These are phyloP conservation scores for Kluyveromyces sp. DNA, from an alignment of 1,139 yeast genomes.

Conservation along the genomic window DNA sequence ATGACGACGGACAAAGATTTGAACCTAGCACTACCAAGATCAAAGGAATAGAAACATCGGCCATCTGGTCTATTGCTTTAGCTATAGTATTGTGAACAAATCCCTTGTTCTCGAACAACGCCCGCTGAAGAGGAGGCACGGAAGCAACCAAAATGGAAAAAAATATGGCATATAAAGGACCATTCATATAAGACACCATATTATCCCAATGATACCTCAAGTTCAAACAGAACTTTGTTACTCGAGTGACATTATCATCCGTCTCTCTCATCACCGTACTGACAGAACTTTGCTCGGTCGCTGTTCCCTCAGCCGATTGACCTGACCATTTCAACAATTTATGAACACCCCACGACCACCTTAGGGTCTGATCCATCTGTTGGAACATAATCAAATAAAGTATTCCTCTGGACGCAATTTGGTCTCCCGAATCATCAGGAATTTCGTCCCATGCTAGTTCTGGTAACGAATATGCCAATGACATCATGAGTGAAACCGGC, in stretches of 20 bases:
- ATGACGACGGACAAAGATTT: conserved; percentile 48
- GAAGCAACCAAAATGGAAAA: conserved; percentile 66
- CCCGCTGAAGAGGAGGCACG: conserved; percentile 50
- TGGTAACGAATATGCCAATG: conserved; percentile 67
- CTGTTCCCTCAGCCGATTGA: conserved; percentile 7
- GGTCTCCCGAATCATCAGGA: conserved; percentile 56
- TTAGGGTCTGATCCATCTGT: conserved; percentile 73
- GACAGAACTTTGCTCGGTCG: conserved; percentile 24
- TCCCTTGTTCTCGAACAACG: conserved; percentile 48
- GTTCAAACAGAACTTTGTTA: conserved; percentile 42
- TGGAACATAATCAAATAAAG: conserved; percentile 72
- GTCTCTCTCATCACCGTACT: conserved; percentile 18
- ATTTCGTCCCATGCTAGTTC: conserved; percentile 69
- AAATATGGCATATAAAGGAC: conserved; percentile 78
- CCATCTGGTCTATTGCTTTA: conserved; percentile 57
- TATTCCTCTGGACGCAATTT: conserved; percentile 74
- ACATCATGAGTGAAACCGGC: conserved; percentile 63
- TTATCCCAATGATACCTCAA: conserved; percentile 28
- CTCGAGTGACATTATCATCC: conserved; percentile 45
- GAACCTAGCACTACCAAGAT: conserved; percentile 57
- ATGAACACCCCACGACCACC: conserved; percentile 94
- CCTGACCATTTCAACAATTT: conserved; percentile 43
- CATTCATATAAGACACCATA: conserved; percentile 52
- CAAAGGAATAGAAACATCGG: conserved; percentile 69
- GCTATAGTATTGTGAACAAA: conserved; percentile 63